Conservation (phyloP, 768 basidiomycete genomes). For the Leccinum fibrillosum region DNA sequence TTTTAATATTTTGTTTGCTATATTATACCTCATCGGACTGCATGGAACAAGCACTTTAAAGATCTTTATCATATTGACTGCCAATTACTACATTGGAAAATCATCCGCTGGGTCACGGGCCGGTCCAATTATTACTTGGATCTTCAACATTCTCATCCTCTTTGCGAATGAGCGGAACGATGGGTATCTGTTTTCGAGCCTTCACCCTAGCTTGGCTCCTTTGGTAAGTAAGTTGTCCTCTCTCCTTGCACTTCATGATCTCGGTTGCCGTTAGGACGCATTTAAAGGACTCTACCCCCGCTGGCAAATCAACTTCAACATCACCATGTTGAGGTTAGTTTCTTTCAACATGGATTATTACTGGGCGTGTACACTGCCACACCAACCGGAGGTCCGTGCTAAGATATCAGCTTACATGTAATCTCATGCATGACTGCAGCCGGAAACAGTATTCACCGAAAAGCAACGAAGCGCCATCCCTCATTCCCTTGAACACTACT, state of each 20-base stretch:
- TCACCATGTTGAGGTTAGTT: slow-evolving; percentile 90
- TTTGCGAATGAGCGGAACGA: slow-evolving; percentile 72
- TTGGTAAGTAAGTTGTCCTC: slow-evolving; percentile 48
- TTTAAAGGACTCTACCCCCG: slow-evolving; percentile 78
- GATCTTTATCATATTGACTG: slow-evolving; percentile 62
- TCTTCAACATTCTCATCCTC: slow-evolving; percentile 69
- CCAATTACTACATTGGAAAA: slow-evolving; percentile 68
- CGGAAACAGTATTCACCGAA: slow-evolving; percentile 39
- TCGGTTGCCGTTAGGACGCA: slow-evolving; percentile 46
- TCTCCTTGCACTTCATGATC: not conserved
- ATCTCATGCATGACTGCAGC: slow-evolving; percentile 17
- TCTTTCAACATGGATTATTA: slow-evolving; percentile 93
- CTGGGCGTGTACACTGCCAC: slow-evolving; percentile 60
- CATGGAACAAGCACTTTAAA: slow-evolving; percentile 85
- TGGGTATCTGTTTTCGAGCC: slow-evolving; percentile 65
- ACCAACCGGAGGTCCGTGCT: slow-evolving; percentile 41
- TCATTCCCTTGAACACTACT: slow-evolving; percentile 60
- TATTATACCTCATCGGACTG: slow-evolving; percentile 62
- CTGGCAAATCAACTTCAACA: slow-evolving; percentile 95
- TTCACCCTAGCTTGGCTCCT: slow-evolving; percentile 52
- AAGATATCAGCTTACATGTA: not conserved
- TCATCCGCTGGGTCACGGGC: slow-evolving; percentile 38
- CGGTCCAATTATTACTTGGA: slow-evolving; percentile 64
- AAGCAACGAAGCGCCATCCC: slow-evolving; percentile 57
- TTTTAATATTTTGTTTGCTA: slow-evolving; percentile 59